phyloP scores from a whole-genome alignment of 768 basidiomycete species.

The Hypholoma sublateritium region DNA sequence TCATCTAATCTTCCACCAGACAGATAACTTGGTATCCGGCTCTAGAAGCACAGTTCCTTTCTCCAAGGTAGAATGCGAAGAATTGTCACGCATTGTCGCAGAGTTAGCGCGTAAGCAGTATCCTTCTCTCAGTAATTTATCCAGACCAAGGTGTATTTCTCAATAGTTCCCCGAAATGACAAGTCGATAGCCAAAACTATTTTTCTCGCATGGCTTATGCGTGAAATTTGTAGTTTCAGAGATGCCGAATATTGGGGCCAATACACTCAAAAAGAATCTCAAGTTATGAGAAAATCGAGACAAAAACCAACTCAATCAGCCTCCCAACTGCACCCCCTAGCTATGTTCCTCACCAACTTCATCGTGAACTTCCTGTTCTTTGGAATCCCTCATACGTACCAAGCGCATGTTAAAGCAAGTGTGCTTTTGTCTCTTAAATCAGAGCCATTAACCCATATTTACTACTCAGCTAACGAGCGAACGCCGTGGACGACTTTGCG shows the following conservation, averaged over 20 bases:
- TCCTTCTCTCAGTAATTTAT: neutral
- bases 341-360: constrained; percentile 31
- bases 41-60: constrained; percentile 47
- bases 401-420: constrained; percentile 43
- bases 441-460: neutral
- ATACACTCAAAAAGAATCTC: constrained; percentile 34
- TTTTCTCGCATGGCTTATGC: constrained; percentile 50
- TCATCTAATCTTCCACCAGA: constrained; percentile 20
- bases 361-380: constrained; percentile 47
- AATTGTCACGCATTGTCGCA: constrained; percentile 40
- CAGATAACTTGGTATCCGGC: constrained; percentile 50
- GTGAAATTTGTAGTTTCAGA: constrained; percentile 51
- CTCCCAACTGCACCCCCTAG: constrained; percentile 20
- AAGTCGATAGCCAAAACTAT: constrained; percentile 40
- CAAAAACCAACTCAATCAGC: constrained; percentile 8
- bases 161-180: constrained; percentile 30
- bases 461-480: constrained; percentile 37
- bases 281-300: constrained; percentile 19
- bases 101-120: constrained; percentile 30
- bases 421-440: neutral
- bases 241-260: constrained; percentile 45
- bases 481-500: constrained; percentile 48
- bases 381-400: constrained; percentile 52
- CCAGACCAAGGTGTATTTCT: neutral
- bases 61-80: constrained; percentile 53